phyloP scores from a whole-genome alignment of 148 eudicot genomes.

The Diospyros kaki region DNA sequence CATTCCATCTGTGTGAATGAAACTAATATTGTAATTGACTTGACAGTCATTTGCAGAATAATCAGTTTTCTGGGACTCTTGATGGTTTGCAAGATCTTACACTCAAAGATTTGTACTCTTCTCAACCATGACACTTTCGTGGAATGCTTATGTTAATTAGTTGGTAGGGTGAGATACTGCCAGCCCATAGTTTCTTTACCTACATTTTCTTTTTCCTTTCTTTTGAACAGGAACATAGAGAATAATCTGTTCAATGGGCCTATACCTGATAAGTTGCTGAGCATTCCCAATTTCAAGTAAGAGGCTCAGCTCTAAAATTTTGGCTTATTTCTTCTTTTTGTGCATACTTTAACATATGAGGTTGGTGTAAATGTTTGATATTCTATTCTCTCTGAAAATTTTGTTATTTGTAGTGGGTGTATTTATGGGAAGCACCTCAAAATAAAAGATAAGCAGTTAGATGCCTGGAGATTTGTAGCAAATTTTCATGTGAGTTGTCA shows the following conservation, averaged over 20 bases:
- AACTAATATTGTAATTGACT: slow-evolving; percentile 20
- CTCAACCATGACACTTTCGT: slow-evolving; percentile 22
- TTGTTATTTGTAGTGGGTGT: neutral
- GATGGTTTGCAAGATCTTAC: slow-evolving; percentile 85
- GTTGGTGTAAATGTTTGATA: neutral
- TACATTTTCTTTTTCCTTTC: neutral
- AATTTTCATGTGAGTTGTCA: too few relatives aligned
- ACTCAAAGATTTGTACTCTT: slow-evolving; percentile 65
- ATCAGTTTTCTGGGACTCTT: slow-evolving; percentile 85
- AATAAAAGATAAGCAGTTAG: neutral
- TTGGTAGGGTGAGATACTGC: neutral
- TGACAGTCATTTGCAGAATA: slow-evolving; percentile 83
- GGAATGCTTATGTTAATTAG: neutral
- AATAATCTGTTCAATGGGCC: slow-evolving; percentile 79
- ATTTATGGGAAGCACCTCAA: neutral
- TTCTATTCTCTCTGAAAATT: neutral
- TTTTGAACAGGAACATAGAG: slow-evolving; percentile 56
- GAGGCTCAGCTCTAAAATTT: slow-evolving; percentile 13
- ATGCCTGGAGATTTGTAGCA: neutral
- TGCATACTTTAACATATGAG: neutral
- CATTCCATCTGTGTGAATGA: slow-evolving; percentile 9
- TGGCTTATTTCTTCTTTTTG: neutral
- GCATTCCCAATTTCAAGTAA: slow-evolving; percentile 69
- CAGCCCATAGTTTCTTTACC: slow-evolving; percentile 6
- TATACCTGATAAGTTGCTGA: slow-evolving; percentile 68